phyloP scores from a whole-genome alignment of 129 eudicot genomes.

The Pittosporum tobira region DNA sequence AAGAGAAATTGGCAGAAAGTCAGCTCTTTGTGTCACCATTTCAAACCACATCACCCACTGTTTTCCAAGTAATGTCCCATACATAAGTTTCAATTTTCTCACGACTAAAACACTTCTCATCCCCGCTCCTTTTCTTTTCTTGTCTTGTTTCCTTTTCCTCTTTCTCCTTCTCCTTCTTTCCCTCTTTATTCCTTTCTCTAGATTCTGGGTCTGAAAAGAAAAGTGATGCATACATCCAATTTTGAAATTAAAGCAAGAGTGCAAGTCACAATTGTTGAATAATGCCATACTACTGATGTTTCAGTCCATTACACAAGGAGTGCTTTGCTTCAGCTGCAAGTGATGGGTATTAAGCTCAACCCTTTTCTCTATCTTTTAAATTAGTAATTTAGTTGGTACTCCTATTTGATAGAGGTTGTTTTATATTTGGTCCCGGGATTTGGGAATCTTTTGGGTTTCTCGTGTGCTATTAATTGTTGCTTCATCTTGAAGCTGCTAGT shows the following conservation, averaged over 20 bases:
- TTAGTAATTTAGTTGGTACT: not conserved
- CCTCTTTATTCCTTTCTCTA: not conserved
- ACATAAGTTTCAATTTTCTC: not conserved
- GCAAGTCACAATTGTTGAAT: constrained; percentile 15
- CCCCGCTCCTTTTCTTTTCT: constrained; percentile 8
- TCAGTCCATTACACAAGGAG: not conserved
- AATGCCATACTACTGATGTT: not conserved
- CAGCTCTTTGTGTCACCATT: constrained; percentile 37
- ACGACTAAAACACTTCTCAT: too few species aligned
- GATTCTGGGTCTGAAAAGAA: not conserved
- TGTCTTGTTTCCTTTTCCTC: constrained; percentile 6
- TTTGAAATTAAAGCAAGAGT: constrained; percentile 10
- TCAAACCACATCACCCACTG: constrained; percentile 18
- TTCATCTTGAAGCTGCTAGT: constrained; percentile 37
- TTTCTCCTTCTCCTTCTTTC: not conserved
- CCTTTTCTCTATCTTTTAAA: not conserved
- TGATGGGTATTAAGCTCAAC: constrained; percentile 24
- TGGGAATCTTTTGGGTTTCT: constrained; percentile 26
- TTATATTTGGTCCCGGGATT: constrained; percentile 2
- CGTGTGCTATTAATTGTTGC: constrained; percentile 40
- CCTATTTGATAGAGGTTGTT: not conserved
- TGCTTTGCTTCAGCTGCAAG: constrained; percentile 54
- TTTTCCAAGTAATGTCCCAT: constrained; percentile 11
- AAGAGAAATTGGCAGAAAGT: constrained; percentile 18
- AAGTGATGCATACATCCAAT: not conserved